Percentiles rank a stretch among this genome's conserved stretches.
phyloP scores from a whole-genome alignment of 257 asterid genomes.

The Capsicum chinense region DNA sequence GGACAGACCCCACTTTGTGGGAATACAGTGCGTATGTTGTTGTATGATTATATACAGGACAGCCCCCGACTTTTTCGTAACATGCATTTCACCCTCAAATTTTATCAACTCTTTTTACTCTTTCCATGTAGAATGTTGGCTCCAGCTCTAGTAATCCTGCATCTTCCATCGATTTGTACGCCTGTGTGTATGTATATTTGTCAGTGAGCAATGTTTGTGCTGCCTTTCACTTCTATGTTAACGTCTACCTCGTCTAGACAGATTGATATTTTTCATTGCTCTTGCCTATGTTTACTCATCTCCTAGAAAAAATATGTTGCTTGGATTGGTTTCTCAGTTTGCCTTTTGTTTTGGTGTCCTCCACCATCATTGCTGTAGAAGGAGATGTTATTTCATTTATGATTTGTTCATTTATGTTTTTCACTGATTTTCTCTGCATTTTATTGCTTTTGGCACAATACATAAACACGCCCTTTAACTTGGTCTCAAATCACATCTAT shows the following conservation, averaged over 20 bases:
- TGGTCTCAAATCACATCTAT: too few relatives aligned
- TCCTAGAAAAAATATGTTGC: background rate
- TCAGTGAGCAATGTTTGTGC: background rate
- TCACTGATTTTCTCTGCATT: background rate
- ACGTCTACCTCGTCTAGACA: background rate
- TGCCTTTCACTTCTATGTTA: slow-evolving; percentile 19
- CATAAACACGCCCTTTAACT: too few relatives aligned
- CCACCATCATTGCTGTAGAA: slow-evolving; percentile 19
- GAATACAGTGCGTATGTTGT: too few relatives aligned
- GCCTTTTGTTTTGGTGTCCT: background rate
- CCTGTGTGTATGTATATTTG: background rate
- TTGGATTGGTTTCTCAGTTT: background rate
- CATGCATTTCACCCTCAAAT: slow-evolving; percentile 25
- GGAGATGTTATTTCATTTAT: slow-evolving; percentile 7
- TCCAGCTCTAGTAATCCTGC: slow-evolving; percentile 1
- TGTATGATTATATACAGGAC: too few relatives aligned
- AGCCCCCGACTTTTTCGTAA: background rate
- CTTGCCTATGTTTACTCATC: slow-evolving; percentile 21
- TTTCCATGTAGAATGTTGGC: background rate
- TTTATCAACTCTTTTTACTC: background rate
- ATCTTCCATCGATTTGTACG: background rate
- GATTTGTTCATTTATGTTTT: background rate
- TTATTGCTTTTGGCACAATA: background rate
- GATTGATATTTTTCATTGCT: background rate
- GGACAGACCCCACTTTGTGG: background rate